Base-by-base conservation (phyloP, 1,284 basidiomycete genomes). In the Irpex sp. region DNA sequence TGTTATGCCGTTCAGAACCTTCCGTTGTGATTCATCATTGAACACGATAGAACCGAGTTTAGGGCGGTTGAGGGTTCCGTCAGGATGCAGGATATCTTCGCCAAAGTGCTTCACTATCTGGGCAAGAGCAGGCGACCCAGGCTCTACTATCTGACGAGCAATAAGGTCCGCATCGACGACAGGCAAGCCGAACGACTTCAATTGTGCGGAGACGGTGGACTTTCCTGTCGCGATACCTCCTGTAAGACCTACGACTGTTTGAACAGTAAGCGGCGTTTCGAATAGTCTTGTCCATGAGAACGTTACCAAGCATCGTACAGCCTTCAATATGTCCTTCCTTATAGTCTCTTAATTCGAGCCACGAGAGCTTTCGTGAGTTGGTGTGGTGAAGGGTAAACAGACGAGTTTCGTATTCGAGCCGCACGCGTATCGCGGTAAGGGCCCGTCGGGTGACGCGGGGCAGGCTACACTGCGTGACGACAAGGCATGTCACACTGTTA, bases 141-240 rank as follows among this genome's bases (percentile, higher is more conserved):
- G 96, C 61, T 86, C 84, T 63, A 99, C 93, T 58, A 94, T 95
- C 70, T 90, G 79, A 37, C 95, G 89, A 1, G 97, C 94, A 54
- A 99, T 83, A 21, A 94, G 68, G 80, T 99, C 97, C 4, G 97
- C 94, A 72, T 99, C 97, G 70, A 98, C 85, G 68, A 98, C 79
- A 13, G 95, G 92, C 36, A 98, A 77, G 37, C 76, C 69, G 67
- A 89, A 82, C 0, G 83, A 76, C 65, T 83, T 83, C 54, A 98
- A 79, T 47, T 96, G 81, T 5, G 78, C 77, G 0, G 95, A 94
- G 31, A 96, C 96, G 15, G 95, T 94, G 3, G 95, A 97, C 77
- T 98, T 98, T 61, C 95, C 96, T 0, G 96, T 97, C 37, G 95
- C 94, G 65, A 99, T 98, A 1, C 97, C 95, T 21, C 97, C 97